Evolutionary conservation across 306 rosid genomes (phyloP).

Genomic region (Acacia confusa): DNA sequence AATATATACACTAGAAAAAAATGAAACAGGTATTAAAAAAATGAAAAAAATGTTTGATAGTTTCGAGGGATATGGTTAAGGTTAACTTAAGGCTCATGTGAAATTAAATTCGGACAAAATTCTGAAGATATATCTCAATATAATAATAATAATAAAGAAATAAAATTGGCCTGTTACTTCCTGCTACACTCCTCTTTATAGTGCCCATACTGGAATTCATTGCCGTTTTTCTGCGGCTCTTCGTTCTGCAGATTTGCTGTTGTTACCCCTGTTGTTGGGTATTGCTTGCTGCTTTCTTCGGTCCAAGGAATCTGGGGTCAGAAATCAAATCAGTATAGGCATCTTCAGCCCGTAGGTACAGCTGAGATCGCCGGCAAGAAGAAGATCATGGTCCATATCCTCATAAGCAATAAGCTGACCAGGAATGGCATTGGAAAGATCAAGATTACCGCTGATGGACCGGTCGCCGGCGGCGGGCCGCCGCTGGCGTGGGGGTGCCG

Average conservation of each 20-base stretch:
- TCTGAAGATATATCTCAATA: too few species aligned
- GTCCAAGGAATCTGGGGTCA: constrained; percentile 18
- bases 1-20: background rate
- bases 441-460: constrained; percentile 42
- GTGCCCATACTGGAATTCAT: background rate
- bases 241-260: constrained; percentile 28
- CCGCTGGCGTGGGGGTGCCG: too few species aligned
- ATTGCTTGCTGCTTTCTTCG: constrained; percentile 22
- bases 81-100: too few species aligned
- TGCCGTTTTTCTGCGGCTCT: constrained; percentile 35
- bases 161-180: background rate
- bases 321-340: constrained; percentile 15
- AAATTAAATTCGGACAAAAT: background rate
- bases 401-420: constrained; percentile 86
- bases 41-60: background rate
- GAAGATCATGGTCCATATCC: constrained; percentile 89
- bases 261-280: constrained; percentile 16
- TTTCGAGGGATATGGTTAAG: background rate
- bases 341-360: constrained; percentile 39
- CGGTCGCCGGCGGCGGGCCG: too few species aligned
- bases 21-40: background rate
- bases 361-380: constrained; percentile 85
- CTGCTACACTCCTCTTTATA: background rate
- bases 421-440: constrained; percentile 77
- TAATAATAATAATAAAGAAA: too few species aligned